Conservation (phyloP, 108 stramenopile genomes). For the Skeletonema costatum region DNA sequence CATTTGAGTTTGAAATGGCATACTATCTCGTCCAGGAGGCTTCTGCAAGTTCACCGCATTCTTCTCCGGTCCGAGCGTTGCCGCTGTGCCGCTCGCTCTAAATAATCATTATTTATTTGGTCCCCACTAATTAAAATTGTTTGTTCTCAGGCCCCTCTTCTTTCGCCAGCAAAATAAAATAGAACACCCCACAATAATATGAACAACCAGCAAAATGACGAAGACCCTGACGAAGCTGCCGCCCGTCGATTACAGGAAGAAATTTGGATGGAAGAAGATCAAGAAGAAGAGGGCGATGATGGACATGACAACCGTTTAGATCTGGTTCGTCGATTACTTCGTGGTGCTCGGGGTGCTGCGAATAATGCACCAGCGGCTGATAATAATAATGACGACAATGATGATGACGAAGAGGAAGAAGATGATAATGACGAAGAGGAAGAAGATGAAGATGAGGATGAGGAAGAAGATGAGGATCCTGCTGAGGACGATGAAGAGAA, state of each 20-base stretch:
- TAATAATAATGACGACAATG: slow-evolving; percentile 14
- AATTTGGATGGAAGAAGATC: slow-evolving; percentile 42
- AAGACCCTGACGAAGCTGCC: slow-evolving; percentile 30
- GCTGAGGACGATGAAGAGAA: slow-evolving; percentile 22
- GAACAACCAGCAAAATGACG: slow-evolving; percentile 16
- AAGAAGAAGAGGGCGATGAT: slow-evolving; percentile 33
- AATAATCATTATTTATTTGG: too few species aligned
- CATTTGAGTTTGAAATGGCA: too few species aligned
- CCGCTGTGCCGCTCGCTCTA: too few species aligned
- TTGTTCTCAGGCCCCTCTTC: too few species aligned
- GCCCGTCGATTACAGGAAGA: slow-evolving; percentile 40
- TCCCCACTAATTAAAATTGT: too few species aligned
- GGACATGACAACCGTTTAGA: slow-evolving; percentile 22
- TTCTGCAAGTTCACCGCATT: too few species aligned
- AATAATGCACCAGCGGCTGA: slow-evolving; percentile 40
- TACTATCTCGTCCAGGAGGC: too few species aligned
- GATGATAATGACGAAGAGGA: slow-evolving; percentile 11
- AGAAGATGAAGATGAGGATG: slow-evolving; percentile 27
- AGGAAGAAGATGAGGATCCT: slow-evolving; percentile 25
- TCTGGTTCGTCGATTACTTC: slow-evolving; percentile 8
- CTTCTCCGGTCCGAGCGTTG: too few species aligned
- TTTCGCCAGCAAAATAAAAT: not conserved
- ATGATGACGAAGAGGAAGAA: slow-evolving; percentile 25
- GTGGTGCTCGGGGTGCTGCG: slow-evolving; percentile 27
- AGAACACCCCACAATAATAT: not conserved